A percentile compares a stretch with the other conserved stretches of the same genome.
Conservation (phyloP, 257 asterid species). For the Fraxinus anomala region DNA sequence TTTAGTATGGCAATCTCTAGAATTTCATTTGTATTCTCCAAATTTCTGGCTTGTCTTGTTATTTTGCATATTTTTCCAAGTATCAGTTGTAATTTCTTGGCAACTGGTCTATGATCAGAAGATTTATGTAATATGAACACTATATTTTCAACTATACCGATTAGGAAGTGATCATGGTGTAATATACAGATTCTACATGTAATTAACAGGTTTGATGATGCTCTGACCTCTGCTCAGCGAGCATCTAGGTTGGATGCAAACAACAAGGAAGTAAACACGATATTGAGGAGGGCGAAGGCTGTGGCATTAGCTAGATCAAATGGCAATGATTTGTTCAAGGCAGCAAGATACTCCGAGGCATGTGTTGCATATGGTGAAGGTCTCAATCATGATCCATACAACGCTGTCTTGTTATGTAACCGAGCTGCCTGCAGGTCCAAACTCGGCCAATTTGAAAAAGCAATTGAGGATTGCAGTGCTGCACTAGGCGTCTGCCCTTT, state of each 20-base stretch:
- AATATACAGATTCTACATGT: not conserved
- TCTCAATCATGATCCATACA: slow-evolving; percentile 57
- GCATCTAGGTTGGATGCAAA: slow-evolving; percentile 58
- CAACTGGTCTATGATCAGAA: not conserved
- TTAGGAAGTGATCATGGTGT: slow-evolving; percentile 11
- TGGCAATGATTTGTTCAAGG: slow-evolving; percentile 66
- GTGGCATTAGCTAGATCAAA: slow-evolving; percentile 61
- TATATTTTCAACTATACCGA: not conserved
- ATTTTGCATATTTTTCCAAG: not conserved
- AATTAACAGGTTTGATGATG: slow-evolving; percentile 59
- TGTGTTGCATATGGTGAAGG: slow-evolving; percentile 71
- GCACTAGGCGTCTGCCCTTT: slow-evolving; percentile 59
- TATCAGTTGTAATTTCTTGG: not conserved
- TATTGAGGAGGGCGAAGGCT: slow-evolving; percentile 49
- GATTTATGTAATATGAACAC: not conserved
- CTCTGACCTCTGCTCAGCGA: slow-evolving; percentile 58
- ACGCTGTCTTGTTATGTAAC: slow-evolving; percentile 63
- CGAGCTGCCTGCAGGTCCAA: slow-evolving; percentile 73
- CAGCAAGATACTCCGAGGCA: slow-evolving; percentile 56
- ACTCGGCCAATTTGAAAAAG: slow-evolving; percentile 60
- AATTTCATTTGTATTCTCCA: not conserved
- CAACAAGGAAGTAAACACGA: slow-evolving; percentile 57
- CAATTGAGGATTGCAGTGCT: slow-evolving; percentile 68
- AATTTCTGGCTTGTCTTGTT: not conserved
- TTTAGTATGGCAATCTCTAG: not conserved